Evolutionary conservation across 768 basidiomycete genomes (phyloP), one percentile per base, ranked within the genome.

Genomic region (Scleroderma bovista): DNA sequence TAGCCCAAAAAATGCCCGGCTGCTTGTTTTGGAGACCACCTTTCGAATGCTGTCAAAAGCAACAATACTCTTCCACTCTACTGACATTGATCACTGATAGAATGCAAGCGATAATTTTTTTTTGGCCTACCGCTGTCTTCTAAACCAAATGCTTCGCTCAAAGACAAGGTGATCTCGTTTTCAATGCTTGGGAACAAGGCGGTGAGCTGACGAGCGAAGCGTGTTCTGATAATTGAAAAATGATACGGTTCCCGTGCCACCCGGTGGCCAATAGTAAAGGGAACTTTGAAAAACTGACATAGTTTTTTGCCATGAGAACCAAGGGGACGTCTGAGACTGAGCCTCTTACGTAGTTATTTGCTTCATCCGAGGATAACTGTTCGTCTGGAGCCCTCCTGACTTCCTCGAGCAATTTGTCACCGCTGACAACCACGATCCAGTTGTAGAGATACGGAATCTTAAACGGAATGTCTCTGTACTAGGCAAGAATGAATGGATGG

Each of bases 1-100:
- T 17, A 70, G 60, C 0, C 77, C 78, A 7, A 80, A 71, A 51
- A 80, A 75, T 4, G 73, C 47, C 6, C 79, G 70, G 55, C 75
- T 77, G 45, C 64, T 73, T 2, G 68, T 61, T 31, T 75, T 67
- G 32, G 69, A 65, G 11, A 79, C 60, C 15, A 80, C 61, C 31
- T 61, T 54, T 51, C 58, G 63, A 2, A 68, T 51, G 0, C 53
- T 53, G 7, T 62, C 53, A 6, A 65, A 29, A 2, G 54, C 63
- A 0, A 59, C 51, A 10, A 75, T 48, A 2, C 53, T 51, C 16
- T 58, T 59, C 77, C 77, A 79, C 22, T 74, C 75, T 76, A 41
- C 24, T 10, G 31, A 32, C 16, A 2, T 23, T 15, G 15, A 6
- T 17, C 9, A 31, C 15, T 62, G 9, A 44, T 6, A 12, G 16